These are phyloP conservation scores for Ilex asprella DNA, from an alignment of 257 asterid species.

Conservation along the genomic window DNA sequence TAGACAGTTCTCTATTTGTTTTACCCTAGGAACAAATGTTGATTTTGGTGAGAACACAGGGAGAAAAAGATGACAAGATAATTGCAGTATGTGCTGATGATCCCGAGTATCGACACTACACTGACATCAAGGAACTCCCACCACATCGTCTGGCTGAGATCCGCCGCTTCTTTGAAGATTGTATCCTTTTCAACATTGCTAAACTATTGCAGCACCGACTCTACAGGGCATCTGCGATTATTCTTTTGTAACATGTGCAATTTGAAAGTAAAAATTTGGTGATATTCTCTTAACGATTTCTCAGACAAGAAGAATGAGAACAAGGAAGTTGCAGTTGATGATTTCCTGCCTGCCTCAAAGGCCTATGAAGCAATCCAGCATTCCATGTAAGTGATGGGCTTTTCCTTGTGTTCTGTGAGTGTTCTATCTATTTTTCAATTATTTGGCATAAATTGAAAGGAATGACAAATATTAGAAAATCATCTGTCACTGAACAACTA, in stretches of 20 bases:
- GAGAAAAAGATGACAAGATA: constrained; percentile 23
- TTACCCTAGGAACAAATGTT: not conserved
- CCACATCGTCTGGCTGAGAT: constrained; percentile 26
- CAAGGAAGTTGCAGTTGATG: constrained; percentile 34
- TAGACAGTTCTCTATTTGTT: not conserved
- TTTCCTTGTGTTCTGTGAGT: too few relatives aligned
- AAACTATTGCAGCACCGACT: not conserved
- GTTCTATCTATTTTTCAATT: too few relatives aligned
- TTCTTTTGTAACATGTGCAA: not conserved
- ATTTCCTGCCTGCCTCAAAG: constrained; percentile 24
- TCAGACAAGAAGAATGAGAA: constrained; percentile 39
- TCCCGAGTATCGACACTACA: constrained; percentile 23
- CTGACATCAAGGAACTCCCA: constrained; percentile 20
- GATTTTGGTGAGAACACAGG: constrained; percentile 1
- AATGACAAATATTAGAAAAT: too few relatives aligned
- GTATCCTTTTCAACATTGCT: constrained; percentile 1
- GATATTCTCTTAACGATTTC: not conserved
- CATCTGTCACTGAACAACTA: too few relatives aligned
- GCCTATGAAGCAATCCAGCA: constrained; percentile 31
- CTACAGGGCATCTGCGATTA: not conserved
- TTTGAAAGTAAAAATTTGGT: not conserved
- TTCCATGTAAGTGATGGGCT: constrained; percentile 28
- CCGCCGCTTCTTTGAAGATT: constrained; percentile 23
- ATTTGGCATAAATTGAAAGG: too few relatives aligned
- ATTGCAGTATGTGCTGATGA: constrained; percentile 21